Conservation (phyloP, 345 rosid genomes). For the Eucalyptus polybractea region DNA sequence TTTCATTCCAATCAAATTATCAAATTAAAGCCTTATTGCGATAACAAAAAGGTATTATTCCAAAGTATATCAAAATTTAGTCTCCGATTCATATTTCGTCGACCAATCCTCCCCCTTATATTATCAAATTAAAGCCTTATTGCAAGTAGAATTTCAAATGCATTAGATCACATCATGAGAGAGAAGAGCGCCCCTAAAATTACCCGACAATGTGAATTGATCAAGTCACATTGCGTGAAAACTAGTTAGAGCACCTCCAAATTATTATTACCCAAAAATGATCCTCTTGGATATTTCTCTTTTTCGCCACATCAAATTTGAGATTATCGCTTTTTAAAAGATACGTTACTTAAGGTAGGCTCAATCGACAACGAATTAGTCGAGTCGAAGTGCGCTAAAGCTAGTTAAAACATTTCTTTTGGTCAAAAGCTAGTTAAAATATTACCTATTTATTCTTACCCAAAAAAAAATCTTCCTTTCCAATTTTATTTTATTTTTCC, state of each 20-base stretch:
- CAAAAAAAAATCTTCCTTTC: neutral
- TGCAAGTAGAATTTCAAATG: no score
- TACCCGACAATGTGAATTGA: neutral
- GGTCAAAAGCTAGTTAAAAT: neutral
- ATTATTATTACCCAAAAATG: neutral
- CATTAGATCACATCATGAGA: no score
- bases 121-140: no score
- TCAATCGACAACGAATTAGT: neutral
- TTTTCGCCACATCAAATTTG: neutral
- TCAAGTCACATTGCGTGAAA: neutral
- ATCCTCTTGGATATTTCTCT: neutral
- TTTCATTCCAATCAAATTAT: no score
- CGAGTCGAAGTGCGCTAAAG: rapidly evolving
- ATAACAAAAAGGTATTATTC: no score
- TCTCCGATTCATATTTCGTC: neutral
- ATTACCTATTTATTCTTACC: neutral
- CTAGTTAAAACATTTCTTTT: no score
- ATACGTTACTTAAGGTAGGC: neutral
- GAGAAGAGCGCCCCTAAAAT: no score
- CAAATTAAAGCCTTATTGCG: no score
- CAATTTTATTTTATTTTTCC: neutral
- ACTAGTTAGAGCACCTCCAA: neutral
- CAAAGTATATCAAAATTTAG: neutral
- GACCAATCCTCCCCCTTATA: neutral
- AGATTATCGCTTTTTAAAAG: neutral